Evolutionary conservation across 345 rosid genomes (phyloP), one percentile per base, ranked within the genome.

Genomic region (Garcia nutans): DNA sequence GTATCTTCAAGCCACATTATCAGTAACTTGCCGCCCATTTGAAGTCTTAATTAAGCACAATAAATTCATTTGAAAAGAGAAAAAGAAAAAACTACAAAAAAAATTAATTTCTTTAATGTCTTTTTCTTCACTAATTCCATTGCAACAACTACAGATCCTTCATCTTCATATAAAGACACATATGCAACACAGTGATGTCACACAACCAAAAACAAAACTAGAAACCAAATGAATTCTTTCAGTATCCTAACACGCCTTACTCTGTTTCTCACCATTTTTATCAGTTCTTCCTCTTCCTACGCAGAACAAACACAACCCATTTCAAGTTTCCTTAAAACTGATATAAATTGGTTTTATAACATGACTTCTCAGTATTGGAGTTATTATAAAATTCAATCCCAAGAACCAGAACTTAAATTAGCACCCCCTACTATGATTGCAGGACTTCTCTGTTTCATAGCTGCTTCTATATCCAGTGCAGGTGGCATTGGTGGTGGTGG

Each of bases 401-500:
- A 68, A 26, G 83, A 73, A 13, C 61, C 78, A 62, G 73, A 65
- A 22, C 72, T 89, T 62, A 82, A 85, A 26, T 59, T 87, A 1
- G 74, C 89, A 69, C 52, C 86, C 19, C 84, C 85, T 0, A 81
- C 80, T 47, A 76, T 85, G 16, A 6, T 84, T 8, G 86, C 99
- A 8, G 95, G 88, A 58, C 45, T 83, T 41, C 73, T 87, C 2
- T 91, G 98, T 31, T 94, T 92, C 84, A 11, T 87, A 6, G 93
- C 97, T 52, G 84, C 96, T 16, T 72, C 94, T 0, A 83, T 93
- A n/a, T 93, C 99, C 1, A 93, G 97, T 74, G 99, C 97, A 2
- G 99, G 97, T 19, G 99, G 97, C 26, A 88, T 93, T 37, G 97
- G 99, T 0, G 99, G 96, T 8, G 99, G 98, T 23, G 99, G 97